Conservation (phyloP, 176 grass and related monocot species). For the Phyllostachys edulis region DNA sequence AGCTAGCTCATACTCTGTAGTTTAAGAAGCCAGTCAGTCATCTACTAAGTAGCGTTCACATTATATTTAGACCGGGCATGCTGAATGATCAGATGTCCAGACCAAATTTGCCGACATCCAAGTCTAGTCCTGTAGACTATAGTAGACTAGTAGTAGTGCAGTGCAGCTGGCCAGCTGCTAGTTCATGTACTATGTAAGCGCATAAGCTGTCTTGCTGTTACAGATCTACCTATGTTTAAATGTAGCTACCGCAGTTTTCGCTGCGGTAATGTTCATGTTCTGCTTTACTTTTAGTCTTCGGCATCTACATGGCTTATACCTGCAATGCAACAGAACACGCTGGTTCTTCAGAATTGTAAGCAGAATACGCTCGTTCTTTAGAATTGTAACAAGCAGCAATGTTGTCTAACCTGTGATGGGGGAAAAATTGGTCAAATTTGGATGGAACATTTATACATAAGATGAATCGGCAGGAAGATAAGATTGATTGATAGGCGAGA, state of each 20-base stretch:
- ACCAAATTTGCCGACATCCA: slow-evolving; percentile 32
- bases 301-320: neutral
- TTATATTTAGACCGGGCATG: slow-evolving; percentile 8
- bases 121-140: slow-evolving; percentile 22
- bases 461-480: neutral
- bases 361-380: neutral
- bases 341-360: neutral
- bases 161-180: neutral
- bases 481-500: neutral
- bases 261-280: neutral
- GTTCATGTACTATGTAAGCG: slow-evolving; percentile 34
- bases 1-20: slow-evolving; percentile 45
- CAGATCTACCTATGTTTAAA: neutral
- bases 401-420: neutral
- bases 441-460: neutral
- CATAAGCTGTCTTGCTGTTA: neutral
- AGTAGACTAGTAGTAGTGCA: slow-evolving; percentile 11
- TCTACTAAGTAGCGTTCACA: slow-evolving; percentile 2
- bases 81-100: slow-evolving; percentile 21
- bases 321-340: neutral
- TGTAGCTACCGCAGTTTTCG: neutral
- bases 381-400: no score
- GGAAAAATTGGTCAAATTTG: neutral
- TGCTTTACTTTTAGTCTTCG: neutral
- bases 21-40: slow-evolving; percentile 10